Evolutionary conservation across 805 yeast species (phyloP), one percentile per base, ranked within the genome.

Genomic region (Wickerhamiella brachini): DNA sequence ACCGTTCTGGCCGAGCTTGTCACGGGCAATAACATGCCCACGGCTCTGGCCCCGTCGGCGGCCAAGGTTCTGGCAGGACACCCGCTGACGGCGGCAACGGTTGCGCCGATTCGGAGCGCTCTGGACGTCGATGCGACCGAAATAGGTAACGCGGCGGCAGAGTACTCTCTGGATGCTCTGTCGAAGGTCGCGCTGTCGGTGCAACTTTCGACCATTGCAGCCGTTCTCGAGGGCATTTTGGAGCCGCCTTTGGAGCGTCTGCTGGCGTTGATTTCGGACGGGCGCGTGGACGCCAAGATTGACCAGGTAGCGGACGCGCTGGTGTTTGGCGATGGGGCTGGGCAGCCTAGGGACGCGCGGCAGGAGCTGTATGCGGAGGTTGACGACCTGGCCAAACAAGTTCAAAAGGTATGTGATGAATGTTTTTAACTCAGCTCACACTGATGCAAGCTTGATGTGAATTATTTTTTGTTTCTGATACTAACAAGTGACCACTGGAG

Each of bases 401-500:
- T 34, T 10, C n/a, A 15, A n/a, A 51, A 47, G 54, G 61, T 58
- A 59, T 48, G 60, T 59, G 63, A 59, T 54, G 63, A 59, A 57
- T 49, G 59, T 53, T 57, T 53, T 54, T 48, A 59, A 58, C 63
- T 59, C 63, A 59, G 63, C 63, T 59, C 63, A 59, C 63, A 57
- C 62, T 57, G 63, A 59, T 59, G 63, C 63, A 59, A 59, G 63
- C 61, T 54, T 59, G 63, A 58, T 45, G 59, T 42, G 56, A 58
- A 48, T 31, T 48, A 49, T 57, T 56, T 51, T 51, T 47, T 47
- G 51, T 17, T 51, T 57, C 60, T 56, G 60, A 57, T 54, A 55
- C 60, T 56, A 56, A 57, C 60, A 39, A 45, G 44, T 23, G 31
- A n/a, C 7, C 20, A 24, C 8, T 24, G 26, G 26, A 24, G 26